Percentiles rank a stretch among this genome's conserved stretches.
Evolutionary conservation across 768 basidiomycete species (phyloP).

Genomic region (Boletus sp.): DNA sequence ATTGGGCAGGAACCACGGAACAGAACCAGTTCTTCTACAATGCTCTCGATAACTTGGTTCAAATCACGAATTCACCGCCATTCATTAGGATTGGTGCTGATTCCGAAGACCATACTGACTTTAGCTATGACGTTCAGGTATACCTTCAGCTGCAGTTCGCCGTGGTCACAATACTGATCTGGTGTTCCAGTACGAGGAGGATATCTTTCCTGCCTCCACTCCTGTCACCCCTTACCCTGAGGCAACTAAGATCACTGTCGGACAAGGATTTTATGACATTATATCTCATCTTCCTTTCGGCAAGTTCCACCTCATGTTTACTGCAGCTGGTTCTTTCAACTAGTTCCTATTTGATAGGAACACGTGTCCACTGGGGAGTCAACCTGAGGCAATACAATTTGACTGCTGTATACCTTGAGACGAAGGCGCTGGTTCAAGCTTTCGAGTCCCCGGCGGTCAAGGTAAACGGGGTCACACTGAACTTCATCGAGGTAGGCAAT

Average conservation of each 20-base stretch:
- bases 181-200: slow-evolving; percentile 41
- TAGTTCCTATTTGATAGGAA: slow-evolving; percentile 38
- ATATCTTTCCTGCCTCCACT: slow-evolving; percentile 48
- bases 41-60: slow-evolving; percentile 53
- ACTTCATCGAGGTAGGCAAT: slow-evolving; percentile 63
- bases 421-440: slow-evolving; percentile 46
- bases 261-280: slow-evolving; percentile 53
- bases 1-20: slow-evolving; percentile 55
- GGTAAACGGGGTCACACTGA: slow-evolving; percentile 44
- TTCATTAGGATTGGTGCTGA: slow-evolving; percentile 61
- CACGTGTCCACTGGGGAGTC: slow-evolving; percentile 64
- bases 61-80: slow-evolving; percentile 51
- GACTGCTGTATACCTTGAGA: slow-evolving; percentile 48
- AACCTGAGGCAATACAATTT: slow-evolving; percentile 58
- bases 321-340: background rate
- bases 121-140: slow-evolving; percentile 47
- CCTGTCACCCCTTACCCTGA: slow-evolving; percentile 62
- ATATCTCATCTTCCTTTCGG: slow-evolving; percentile 52
- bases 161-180: background rate
- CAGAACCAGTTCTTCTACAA: slow-evolving; percentile 62
- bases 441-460: slow-evolving; percentile 44
- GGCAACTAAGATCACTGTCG: slow-evolving; percentile 57
- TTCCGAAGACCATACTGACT: slow-evolving; percentile 57
- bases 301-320: slow-evolving; percentile 19
- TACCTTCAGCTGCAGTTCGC: background rate